Percentiles rank a stretch among this genome's conserved stretches.
Evolutionary conservation across 495 filamentous ascomycete species (phyloP).

Genomic region (Pyrenopolyporus hunteri): DNA sequence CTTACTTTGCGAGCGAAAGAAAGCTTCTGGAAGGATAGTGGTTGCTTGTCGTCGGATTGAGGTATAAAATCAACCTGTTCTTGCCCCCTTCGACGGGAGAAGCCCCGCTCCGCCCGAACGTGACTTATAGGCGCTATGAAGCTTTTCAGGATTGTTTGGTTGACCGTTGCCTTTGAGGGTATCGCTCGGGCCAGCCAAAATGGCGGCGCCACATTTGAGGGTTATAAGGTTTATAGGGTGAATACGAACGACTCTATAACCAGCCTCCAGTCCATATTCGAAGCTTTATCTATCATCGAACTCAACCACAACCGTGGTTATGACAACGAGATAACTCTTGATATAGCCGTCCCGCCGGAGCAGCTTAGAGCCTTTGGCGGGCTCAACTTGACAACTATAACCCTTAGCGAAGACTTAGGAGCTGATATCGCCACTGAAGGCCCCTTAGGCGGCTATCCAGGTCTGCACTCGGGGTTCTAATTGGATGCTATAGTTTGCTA

Average conservation of each 20-base stretch:
- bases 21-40: not conserved
- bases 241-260: not conserved
- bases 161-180: not conserved
- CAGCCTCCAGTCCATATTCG: conserved; percentile 2
- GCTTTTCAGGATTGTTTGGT: conserved; percentile 7
- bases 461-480: not conserved
- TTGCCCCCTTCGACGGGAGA: not conserved
- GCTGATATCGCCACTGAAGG: conserved; percentile 49
- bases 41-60: not conserved
- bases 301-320: conserved; percentile 22
- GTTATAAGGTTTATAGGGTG: conserved; percentile 21
- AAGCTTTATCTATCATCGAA: conserved; percentile 36
- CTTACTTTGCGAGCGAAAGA: not conserved
- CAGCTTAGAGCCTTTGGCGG: conserved; percentile 45
- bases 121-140: conserved; percentile 3
- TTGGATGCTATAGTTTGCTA: not conserved
- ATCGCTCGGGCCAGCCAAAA: not conserved
- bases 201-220: not conserved
- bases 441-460: conserved; percentile 15
- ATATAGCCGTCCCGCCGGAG: conserved; percentile 52
- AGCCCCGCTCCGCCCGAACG: not conserved
- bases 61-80: conserved; percentile 6
- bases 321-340: conserved; percentile 22
- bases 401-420: conserved; percentile 55
- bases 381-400: conserved; percentile 36